Evolutionary conservation across 1,139 yeast genomes (phyloP).

Genomic region (Nakaseomyces delphensis): DNA sequence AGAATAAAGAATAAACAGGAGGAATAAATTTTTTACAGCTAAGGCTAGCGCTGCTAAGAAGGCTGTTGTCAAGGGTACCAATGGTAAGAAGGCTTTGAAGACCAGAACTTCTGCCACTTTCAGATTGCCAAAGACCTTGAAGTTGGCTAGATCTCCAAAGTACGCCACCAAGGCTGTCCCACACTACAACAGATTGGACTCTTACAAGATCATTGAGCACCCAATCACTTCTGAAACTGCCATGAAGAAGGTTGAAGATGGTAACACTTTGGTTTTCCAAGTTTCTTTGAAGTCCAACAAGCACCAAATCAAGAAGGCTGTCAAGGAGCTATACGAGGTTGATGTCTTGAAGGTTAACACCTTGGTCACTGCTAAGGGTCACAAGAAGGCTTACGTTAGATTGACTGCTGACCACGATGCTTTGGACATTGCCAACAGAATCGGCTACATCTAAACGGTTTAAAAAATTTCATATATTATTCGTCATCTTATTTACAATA

Average conservation of each 20-base stretch:
- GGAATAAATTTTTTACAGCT: slow-evolving; percentile 21
- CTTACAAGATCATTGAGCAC: slow-evolving; percentile 87
- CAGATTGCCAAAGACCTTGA: slow-evolving; percentile 97
- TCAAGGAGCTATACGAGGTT: slow-evolving; percentile 95
- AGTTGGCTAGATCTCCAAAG: slow-evolving; percentile 88
- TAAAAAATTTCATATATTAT: slow-evolving; percentile 2
- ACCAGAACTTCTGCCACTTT: slow-evolving; percentile 93
- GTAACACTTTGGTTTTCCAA: slow-evolving; percentile 98
- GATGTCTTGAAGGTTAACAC: slow-evolving; percentile 93
- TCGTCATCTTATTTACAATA: slow-evolving; percentile 6
- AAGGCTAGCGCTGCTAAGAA: slow-evolving; percentile 98
- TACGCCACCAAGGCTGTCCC: slow-evolving; percentile 95
- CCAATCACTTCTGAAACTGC: slow-evolving; percentile 99
- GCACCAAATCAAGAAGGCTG: slow-evolving; percentile 96
- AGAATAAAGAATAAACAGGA: not conserved
- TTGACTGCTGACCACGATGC: slow-evolving; percentile 99
- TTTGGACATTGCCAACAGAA: slow-evolving; percentile 99
- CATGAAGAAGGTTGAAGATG: slow-evolving; percentile 98
- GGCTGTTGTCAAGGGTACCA: slow-evolving; percentile 97
- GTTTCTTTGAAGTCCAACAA: slow-evolving; percentile 96
- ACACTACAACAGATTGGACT: slow-evolving; percentile 94
- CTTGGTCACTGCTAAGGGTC: slow-evolving; percentile 96
- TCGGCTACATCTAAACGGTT: slow-evolving; percentile 79
- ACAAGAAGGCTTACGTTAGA: slow-evolving; percentile 99
- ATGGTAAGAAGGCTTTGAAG: slow-evolving; percentile 83